Evolutionary conservation across 805 yeast species (phyloP).

Genomic region (Starmerella potacharoeniae): DNA sequence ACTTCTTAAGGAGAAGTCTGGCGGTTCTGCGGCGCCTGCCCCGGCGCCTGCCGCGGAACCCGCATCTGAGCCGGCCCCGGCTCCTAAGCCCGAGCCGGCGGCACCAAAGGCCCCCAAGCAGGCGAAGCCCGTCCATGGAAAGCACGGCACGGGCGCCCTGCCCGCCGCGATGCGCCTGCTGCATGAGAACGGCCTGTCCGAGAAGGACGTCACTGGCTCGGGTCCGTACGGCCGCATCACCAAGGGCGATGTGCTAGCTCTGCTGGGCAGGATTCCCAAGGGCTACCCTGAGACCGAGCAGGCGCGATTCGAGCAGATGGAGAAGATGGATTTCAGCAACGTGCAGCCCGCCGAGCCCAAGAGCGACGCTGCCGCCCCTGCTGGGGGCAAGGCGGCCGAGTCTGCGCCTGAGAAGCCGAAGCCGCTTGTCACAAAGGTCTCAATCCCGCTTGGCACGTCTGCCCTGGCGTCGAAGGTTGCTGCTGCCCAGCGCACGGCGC

Average conservation of each 20-base stretch:
- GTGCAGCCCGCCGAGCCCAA: constrained; percentile 32
- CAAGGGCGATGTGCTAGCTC: constrained; percentile 85
- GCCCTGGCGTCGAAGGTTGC: constrained; percentile 26
- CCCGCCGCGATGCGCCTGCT: constrained; percentile 47
- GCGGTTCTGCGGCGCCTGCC: constrained; percentile 8
- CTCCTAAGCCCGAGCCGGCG: constrained; percentile 13
- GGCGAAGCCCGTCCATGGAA: constrained; percentile 21
- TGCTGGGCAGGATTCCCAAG: constrained; percentile 57
- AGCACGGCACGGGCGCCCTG: constrained; percentile 54
- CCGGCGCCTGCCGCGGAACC: constrained; percentile 9
- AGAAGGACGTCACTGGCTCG: constrained; percentile 61
- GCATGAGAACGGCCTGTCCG: constrained; percentile 48
- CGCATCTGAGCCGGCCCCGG: not conserved
- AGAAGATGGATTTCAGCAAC: constrained; percentile 61
- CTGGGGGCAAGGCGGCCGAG: constrained; percentile 13
- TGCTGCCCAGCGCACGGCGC: constrained; percentile 38
- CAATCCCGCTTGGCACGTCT: constrained; percentile 20
- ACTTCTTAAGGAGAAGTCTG: constrained; percentile 21
- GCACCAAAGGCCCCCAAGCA: constrained; percentile 1
- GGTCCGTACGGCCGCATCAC: constrained; percentile 83
- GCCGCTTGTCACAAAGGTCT: constrained; percentile 9
- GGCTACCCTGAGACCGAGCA: constrained; percentile 45
- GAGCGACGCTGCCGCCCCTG: constrained; percentile 14
- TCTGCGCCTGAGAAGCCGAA: constrained; percentile 17
- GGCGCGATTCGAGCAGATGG: constrained; percentile 42